Evolutionary conservation across 73 alveolate genomes (phyloP), one percentile per base, ranked within the genome.

Genomic region (Paraurostyla sp.): DNA sequence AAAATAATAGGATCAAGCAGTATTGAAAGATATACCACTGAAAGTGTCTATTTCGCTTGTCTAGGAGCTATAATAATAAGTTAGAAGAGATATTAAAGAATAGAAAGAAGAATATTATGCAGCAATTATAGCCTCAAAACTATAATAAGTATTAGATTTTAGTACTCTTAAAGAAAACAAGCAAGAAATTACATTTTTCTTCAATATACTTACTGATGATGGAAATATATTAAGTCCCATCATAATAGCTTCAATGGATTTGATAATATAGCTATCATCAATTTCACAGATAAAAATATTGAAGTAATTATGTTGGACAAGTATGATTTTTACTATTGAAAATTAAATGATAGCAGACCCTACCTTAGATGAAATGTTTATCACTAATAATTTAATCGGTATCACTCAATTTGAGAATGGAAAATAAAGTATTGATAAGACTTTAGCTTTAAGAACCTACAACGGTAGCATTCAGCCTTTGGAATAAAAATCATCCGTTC

Each of bases 131-230:
- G 25, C 22, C 40, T 9, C n/a, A 6, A 4, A 60, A 27, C 25
- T 60, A 29, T 45, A 33, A 60, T 29, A 20, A 33, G n/a, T 60
- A 9, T 11, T 60, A 11, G 49, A 60, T 33, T 60, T 60, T 23
- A 60, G 40, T 30, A 6, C 22, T 29, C 16, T 60, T 29, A 60
- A 60, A 13, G 51, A 60, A 30, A 9, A 30, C 52, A 60, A 60
- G 32, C 45, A 6, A 25, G 78, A 60, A 25, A 60, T 60, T 7
- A 30, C 16, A 6, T 60, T 60, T 29, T 30, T 20, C 32, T 60
- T 60, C 25, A 60, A 60, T 60, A 50, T 33, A 60, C 78, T 60
- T 27, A 30, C 78, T 33, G 78, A 60, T 60, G 78, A 60, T 60
- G 78, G 78, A 7, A 60, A 60, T 27, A 3, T 60, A 9, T 3